These are phyloP conservation scores for Zygosaccharomyces pseudobailii DNA, from an alignment of 1,139 yeast species.

Conservation along the genomic window DNA sequence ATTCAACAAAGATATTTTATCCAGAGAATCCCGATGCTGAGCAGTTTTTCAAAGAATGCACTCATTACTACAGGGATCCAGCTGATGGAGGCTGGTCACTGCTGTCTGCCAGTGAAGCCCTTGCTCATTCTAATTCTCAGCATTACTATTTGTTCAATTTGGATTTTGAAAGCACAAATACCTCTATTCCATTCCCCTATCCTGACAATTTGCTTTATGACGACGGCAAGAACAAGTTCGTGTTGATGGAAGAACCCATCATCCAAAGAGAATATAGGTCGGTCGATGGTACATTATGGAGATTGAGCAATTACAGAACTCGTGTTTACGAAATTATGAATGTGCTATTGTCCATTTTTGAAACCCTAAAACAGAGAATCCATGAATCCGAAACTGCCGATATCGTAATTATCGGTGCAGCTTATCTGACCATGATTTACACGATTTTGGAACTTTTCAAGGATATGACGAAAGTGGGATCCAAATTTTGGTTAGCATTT, in stretches of 20 bases:
- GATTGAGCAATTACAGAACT: constrained; percentile 56
- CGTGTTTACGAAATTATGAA: constrained; percentile 62
- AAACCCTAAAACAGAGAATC: constrained; percentile 50
- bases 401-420: constrained; percentile 70
- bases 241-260: constrained; percentile 22
- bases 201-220: constrained; percentile 24
- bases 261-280: constrained; percentile 31
- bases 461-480: constrained; percentile 77
- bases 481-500: constrained; percentile 85
- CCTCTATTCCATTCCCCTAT: constrained; percentile 17
- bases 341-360: constrained; percentile 45
- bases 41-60: constrained; percentile 25
- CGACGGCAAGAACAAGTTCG: constrained; percentile 21
- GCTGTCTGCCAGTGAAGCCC: constrained; percentile 19
- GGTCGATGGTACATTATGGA: constrained; percentile 52
- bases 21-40: constrained; percentile 17
- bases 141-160: constrained; percentile 30
- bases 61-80: constrained; percentile 25
- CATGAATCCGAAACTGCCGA: constrained; percentile 85
- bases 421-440: constrained; percentile 87
- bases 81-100: constrained; percentile 21
- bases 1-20: constrained; percentile 19
- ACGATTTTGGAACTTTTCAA: constrained; percentile 72
- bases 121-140: constrained; percentile 14
- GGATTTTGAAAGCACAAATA: constrained; percentile 22